These are phyloP conservation scores for Fusarium nematophilum DNA, from an alignment of 2,329 filamentous ascomycete species.

Conservation along the genomic window DNA sequence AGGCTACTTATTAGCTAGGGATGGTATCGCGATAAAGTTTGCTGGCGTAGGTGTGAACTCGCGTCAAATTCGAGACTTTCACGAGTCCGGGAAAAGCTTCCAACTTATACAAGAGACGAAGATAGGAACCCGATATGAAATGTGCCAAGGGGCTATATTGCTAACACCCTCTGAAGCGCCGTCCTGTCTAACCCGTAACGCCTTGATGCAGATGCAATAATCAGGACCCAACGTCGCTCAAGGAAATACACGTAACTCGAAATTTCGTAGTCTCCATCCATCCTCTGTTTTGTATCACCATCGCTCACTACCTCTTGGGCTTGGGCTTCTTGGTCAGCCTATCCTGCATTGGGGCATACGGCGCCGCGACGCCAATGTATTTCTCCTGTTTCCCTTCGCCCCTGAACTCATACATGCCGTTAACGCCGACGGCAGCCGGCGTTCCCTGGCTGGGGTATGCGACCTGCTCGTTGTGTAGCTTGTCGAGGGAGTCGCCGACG, in stretches of 20 bases:
- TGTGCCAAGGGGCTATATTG: slow-evolving; percentile 13
- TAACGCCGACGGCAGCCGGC: slow-evolving; percentile 57
- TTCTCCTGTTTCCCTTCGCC: slow-evolving; percentile 57
- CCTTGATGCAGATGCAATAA: slow-evolving; percentile 14
- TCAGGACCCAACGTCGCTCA: slow-evolving; percentile 20
- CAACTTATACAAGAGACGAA: background rate
- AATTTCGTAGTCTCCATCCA: slow-evolving; percentile 18
- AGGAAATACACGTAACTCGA: slow-evolving; percentile 13
- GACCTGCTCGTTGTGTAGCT: slow-evolving; percentile 84
- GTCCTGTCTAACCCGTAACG: slow-evolving; percentile 28
- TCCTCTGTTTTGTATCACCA: slow-evolving; percentile 18
- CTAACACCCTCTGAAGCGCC: slow-evolving; percentile 14
- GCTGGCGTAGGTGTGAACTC: no score
- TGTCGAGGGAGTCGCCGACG: slow-evolving; percentile 82
- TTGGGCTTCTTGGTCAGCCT: slow-evolving; percentile 55
- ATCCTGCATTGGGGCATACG: slow-evolving; percentile 66
- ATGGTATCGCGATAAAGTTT: no score
- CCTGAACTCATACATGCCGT: slow-evolving; percentile 64
- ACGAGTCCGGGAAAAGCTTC: background rate
- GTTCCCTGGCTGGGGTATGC: slow-evolving; percentile 68
- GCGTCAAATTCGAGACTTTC: background rate
- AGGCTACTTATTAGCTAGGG: no score
- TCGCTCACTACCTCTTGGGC: slow-evolving; percentile 45
- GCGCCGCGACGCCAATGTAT: slow-evolving; percentile 65
- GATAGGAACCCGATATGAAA: background rate